phyloP scores from a whole-genome alignment of 495 filamentous ascomycete species.

The Viridothelium virens region DNA sequence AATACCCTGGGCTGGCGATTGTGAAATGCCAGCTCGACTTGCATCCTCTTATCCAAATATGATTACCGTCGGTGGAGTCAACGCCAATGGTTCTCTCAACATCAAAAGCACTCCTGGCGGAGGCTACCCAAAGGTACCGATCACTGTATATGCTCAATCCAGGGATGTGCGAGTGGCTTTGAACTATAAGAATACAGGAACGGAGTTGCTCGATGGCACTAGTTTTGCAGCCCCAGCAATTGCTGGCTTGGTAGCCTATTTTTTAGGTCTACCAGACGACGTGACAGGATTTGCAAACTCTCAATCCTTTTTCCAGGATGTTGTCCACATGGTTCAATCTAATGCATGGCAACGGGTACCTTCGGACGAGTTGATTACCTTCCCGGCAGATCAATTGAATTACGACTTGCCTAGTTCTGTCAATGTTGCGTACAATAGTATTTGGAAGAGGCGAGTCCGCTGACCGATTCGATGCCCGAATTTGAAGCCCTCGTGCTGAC shows the following conservation, averaged over 20 bases:
- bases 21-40: not conserved
- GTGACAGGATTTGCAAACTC: not conserved
- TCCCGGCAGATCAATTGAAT: not conserved
- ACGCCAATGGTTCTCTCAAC: not conserved
- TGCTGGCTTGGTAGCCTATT: not conserved
- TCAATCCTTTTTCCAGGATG: not conserved
- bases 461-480: too few species aligned
- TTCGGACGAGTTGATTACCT: not conserved
- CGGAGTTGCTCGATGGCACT: not conserved
- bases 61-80: not conserved
- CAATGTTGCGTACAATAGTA: too few species aligned
- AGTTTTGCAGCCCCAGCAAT: not conserved
- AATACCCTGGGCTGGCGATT: not conserved
- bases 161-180: not conserved
- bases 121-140: not conserved
- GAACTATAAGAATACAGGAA: not conserved
- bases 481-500: too few species aligned
- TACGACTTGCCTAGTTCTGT: not conserved
- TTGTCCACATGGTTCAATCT: not conserved
- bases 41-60: not conserved
- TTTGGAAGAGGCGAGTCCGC: too few species aligned
- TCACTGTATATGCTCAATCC: not conserved
- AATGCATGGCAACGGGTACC: constrained; percentile 3
- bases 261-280: not conserved
- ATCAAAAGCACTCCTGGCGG: not conserved